Base-by-base conservation (phyloP, 768 basidiomycete genomes). In the Leccinum imitatum region DNA sequence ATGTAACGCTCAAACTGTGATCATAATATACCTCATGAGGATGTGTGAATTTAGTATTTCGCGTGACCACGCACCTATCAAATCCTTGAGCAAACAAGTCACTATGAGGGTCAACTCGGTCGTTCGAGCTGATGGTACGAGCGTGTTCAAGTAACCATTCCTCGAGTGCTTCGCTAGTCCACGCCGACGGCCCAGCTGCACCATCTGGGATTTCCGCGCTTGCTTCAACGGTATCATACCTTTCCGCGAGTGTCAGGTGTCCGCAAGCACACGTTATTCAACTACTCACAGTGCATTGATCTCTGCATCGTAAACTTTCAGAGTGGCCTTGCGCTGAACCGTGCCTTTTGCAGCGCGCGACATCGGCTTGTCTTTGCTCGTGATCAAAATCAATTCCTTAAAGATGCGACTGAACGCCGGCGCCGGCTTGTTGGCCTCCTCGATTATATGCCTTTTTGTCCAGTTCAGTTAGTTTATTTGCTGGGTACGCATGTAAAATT, bases 371-470 rank as follows among this genome's bases (percentile, higher is more conserved):
- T 67, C 70, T 15, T 71, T 47, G 3, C 67, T 65, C 1, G 81
- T 71, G 10, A 84, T 64, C n/a, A 84, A 39, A 50, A 85, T 82
- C 82, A 84, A 79, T 64, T 84, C 80, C 67, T 81, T 81, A 68
- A 79, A 81, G 7, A 82, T 74, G 6, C 77, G 72, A 57, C 78
- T 79, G 59, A 78, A 80, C 0, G 76, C 70, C 0, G 81, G 81
- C 0, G 79, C 73, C 2, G 63, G 59, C 13, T 63, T 67, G 50
- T 82, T 82, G 1, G 80, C 81, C 44, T 80, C 76, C 21, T 80
- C 79, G 1, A 83, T 75, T 19, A 62, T 53, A 0, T 76, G 71
- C 76, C 78, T 80, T 41, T 31, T 11, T 37, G 41, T 6, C 6
- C 17, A 13, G 19, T 50, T 56, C 27, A 33, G 25, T 15, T 4